Evolutionary conservation across 1,284 basidiomycete genomes (phyloP).

Genomic region (Cryptococcus sp.): DNA sequence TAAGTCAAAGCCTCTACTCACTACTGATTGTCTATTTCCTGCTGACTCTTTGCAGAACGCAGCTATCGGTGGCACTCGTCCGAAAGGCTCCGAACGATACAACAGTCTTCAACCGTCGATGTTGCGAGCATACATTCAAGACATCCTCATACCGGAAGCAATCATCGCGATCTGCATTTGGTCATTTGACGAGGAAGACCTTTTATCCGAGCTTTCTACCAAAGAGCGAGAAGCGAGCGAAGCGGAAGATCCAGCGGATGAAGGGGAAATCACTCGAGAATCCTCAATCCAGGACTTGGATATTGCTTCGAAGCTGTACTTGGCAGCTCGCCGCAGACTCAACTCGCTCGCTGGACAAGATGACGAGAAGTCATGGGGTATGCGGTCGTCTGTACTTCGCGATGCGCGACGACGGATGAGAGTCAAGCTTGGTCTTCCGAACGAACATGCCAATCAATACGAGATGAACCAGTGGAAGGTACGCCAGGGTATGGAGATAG

Average conservation of each 20-base stretch:
- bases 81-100: slow-evolving; percentile 30
- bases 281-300: not conserved
- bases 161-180: slow-evolving; percentile 24
- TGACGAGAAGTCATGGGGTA: not conserved
- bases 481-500: not conserved
- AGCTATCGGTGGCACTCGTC: slow-evolving; percentile 9
- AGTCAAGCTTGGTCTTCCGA: slow-evolving; percentile 8
- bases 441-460: slow-evolving; percentile 4
- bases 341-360: not conserved
- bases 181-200: not conserved
- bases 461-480: slow-evolving; percentile 6
- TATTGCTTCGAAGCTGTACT: slow-evolving; percentile 1
- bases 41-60: slow-evolving; percentile 7
- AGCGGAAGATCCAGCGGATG: not conserved
- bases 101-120: slow-evolving; percentile 16
- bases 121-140: slow-evolving; percentile 15
- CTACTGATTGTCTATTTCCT: not conserved
- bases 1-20: not conserved
- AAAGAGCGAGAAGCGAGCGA: not conserved
- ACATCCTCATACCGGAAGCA: slow-evolving; percentile 34
- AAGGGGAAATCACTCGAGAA: not conserved
- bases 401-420: slow-evolving; percentile 9
- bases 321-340: slow-evolving; percentile 1
- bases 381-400: not conserved
- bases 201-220: not conserved